Base-by-base conservation (phyloP, 2,329 filamentous ascomycete species). In the Ascochyta lentis region DNA sequence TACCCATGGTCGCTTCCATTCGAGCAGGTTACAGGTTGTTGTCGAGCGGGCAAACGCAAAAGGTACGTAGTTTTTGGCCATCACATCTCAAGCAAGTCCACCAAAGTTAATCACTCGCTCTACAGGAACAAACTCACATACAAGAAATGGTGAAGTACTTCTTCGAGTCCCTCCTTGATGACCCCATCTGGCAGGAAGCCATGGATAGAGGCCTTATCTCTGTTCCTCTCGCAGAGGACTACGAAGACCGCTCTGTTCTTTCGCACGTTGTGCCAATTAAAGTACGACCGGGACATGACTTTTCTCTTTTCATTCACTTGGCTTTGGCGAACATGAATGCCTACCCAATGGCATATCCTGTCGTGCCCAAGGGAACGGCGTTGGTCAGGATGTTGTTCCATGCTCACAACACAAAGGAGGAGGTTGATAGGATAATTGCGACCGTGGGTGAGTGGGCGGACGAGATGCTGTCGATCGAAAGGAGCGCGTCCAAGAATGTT, bases 1-100 rank as follows among this genome's bases (percentile, higher is more conserved):
- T 76, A 26, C 70, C 71, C 1, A 65, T 69, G 9, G 64, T 78
- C 0, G 76, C 75, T 5, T 64, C 71, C 3, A 76, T 77, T 23
- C 66, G 67, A 19, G 60, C 70, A 0, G 74, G 65, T 2, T 77
- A 77, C 46, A 65, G 54, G 4, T 8, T 69, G 5, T 34, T 69
- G 19, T 23, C 29, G 31, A 35, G 15, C 10, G 50, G 40, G 1
- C 8, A 56, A 38, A 43, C 55, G n/a, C 12, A 60, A 44, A 12
- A 47, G 19, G 59, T 56, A 46, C 35, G 29, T 19, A 13, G 13
- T 19, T 24, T 26, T 24, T 22, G 15, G 19, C 19, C 19, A 19
- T 19, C 3, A 19, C 19, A 19, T 19, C 19, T 19, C 19, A 19
- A 19, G 19, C 19, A 19, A 19, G 19, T 19, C 19, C 19, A 3